Conservation (phyloP, 2,329 filamentous ascomycete genomes). For the Apiospora sp. region DNA sequence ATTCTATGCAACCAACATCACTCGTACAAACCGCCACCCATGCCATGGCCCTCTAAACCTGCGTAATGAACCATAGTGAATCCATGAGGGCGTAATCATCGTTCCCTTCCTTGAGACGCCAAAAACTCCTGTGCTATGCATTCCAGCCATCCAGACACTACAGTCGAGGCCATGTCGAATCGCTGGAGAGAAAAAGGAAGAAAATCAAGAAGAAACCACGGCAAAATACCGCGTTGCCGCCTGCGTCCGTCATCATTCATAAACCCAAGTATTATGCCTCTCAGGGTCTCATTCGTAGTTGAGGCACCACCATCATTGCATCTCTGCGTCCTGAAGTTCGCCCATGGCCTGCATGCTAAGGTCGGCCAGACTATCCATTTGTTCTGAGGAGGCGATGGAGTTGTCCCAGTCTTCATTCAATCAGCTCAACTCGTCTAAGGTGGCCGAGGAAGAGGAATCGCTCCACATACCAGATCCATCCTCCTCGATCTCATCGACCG, state of each 20-base stretch:
- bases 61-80: neutral
- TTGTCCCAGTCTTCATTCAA: slow-evolving; percentile 60
- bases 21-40: neutral
- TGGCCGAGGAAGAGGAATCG: slow-evolving; percentile 45
- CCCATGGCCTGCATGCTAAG: slow-evolving; percentile 51
- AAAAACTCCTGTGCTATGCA: slow-evolving; percentile 37
- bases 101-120: slow-evolving; percentile 34
- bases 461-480: slow-evolving; percentile 65
- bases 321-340: slow-evolving; percentile 48
- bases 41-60: neutral
- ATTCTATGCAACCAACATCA: slow-evolving; percentile 10
- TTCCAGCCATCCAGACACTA: slow-evolving; percentile 24
- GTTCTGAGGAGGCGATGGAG: slow-evolving; percentile 62
- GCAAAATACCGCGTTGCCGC: neutral
- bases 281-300: neutral
- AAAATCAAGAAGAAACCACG: neutral
- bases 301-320: slow-evolving; percentile 32
- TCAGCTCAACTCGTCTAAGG: slow-evolving; percentile 46
- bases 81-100: slow-evolving; percentile 23
- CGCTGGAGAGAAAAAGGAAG: slow-evolving; percentile 4
- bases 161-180: slow-evolving; percentile 21
- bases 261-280: neutral
- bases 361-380: slow-evolving; percentile 59
- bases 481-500: slow-evolving; percentile 65
- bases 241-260: slow-evolving; percentile 11